Evolutionary conservation across 2,329 filamentous ascomycete genomes (phyloP), one percentile per base, ranked within the genome.

Genomic region (Claviceps quebecensis): DNA sequence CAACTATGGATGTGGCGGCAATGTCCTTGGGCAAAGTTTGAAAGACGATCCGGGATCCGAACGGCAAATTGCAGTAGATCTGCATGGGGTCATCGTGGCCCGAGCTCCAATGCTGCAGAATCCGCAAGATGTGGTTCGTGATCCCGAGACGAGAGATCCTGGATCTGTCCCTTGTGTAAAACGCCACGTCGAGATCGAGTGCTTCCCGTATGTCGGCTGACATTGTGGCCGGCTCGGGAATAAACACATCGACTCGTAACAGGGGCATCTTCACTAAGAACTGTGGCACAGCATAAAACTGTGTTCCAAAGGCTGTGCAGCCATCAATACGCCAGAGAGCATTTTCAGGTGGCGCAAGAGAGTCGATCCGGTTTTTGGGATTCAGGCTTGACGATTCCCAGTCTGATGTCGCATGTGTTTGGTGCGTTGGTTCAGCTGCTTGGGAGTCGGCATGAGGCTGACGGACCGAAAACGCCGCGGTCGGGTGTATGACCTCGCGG

Each of bases 291-390:
- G 70, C 72, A 59, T 76, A 81, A 58, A 74, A 77, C 60, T 80
- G 78, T 11, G 74, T 79, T 4, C 77, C 78, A 51, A 77, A 68
- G 17, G 71, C 74, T 22, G 75, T 74, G 57, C 72, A 77, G 47
- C 78, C 78, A 56, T 82, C 78, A 47, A 83, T 73, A 37, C 75
- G 71, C 78, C 78, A 83, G 7, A 76, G 61, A 2, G 76, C 70
- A 0, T 64, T 57, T 14, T 57, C 48, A 2, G 70, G 69, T 7
- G 67, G 62, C 2, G 68, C 70, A 16, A 82, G 70, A 55, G 75
- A 78, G 59, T 81, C 71, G 59, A 81, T 75, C 53, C 78, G 71
- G 58, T 80, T 81, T 60, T 77, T 79, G 7, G 78, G 78, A 55
- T 82, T 82, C 43, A 81, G 66, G 41, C 67, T 63, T 5, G 77